Evolutionary conservation across 2,329 filamentous ascomycete genomes (phyloP).

Genomic region (Fusarium austroafricanum): DNA sequence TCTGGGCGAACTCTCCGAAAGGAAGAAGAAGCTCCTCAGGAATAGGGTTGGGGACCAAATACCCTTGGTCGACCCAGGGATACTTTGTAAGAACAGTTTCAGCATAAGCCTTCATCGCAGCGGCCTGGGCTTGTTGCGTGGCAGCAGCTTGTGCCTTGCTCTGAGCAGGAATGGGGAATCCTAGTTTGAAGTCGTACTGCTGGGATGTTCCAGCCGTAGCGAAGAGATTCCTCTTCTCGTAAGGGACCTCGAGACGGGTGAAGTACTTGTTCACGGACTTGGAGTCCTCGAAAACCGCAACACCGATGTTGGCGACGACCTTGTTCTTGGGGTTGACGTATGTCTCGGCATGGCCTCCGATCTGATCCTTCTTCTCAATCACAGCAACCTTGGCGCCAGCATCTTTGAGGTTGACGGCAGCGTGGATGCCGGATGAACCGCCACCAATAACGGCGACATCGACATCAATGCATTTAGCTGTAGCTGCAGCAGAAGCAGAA

Average conservation of each 20-base stretch:
- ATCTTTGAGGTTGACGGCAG: slow-evolving; percentile 21
- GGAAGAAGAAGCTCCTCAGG: slow-evolving; percentile 34
- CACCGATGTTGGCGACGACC: slow-evolving; percentile 25
- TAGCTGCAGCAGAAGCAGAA: not conserved
- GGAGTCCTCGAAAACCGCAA: slow-evolving; percentile 24
- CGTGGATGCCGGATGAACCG: slow-evolving; percentile 28
- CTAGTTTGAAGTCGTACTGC: slow-evolving; percentile 33
- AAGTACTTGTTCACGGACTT: slow-evolving; percentile 32
- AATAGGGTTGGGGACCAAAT: slow-evolving; percentile 24
- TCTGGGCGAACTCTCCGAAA: slow-evolving; percentile 31
- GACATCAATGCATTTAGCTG: not conserved
- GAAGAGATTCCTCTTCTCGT: not conserved
- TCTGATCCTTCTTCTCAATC: slow-evolving; percentile 34
- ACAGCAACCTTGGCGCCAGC: slow-evolving; percentile 23
- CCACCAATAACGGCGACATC: slow-evolving; percentile 33
- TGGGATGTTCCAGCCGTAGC: not conserved
- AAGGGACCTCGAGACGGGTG: slow-evolving; percentile 17
- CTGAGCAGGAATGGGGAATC: slow-evolving; percentile 29
- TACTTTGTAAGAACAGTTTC: slow-evolving; percentile 31
- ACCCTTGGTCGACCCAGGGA: slow-evolving; percentile 39
- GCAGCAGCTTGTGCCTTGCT: not conserved
- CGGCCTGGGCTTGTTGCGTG: not conserved
- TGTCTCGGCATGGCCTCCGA: slow-evolving; percentile 39
- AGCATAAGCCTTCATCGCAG: slow-evolving; percentile 16
- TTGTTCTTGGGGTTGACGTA: slow-evolving; percentile 26